A percentile compares a stretch with the other conserved stretches of the same genome.
Conservation (phyloP, 352 stramenopile genomes). For the Pythium apleroticum region DNA sequence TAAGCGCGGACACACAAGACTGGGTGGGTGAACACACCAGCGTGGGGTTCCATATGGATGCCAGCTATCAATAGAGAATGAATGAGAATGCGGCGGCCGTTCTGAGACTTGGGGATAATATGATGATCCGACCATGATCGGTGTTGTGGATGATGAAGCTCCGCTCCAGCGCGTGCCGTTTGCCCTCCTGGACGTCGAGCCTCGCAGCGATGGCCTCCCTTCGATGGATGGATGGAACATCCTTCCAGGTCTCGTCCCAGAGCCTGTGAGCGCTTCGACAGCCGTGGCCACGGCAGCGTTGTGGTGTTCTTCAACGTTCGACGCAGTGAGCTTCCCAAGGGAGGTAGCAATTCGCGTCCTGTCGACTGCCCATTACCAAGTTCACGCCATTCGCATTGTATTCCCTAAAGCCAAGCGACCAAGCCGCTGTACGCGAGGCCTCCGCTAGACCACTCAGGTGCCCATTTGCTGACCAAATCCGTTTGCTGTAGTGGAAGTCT, state of each 20-base stretch:
- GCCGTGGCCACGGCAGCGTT: background rate
- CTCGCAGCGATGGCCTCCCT: background rate
- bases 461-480: background rate
- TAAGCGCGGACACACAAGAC: slow-evolving; percentile 22
- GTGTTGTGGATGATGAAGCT: background rate
- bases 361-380: slow-evolving; percentile 17
- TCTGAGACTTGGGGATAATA: background rate
- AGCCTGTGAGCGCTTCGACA: too few relatives aligned
- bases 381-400: slow-evolving; percentile 8
- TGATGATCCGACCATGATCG: background rate
- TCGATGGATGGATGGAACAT: background rate
- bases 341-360: slow-evolving; percentile 39
- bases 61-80: slow-evolving; percentile 7
- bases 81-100: background rate
- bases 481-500: background rate
- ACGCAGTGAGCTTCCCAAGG: slow-evolving; percentile 8
- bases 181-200: background rate
- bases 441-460: too few relatives aligned
- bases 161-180: slow-evolving; percentile 7
- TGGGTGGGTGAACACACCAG: background rate
- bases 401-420: slow-evolving; percentile 16
- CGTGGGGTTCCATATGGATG: background rate
- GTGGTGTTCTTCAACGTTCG: background rate
- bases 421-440: slow-evolving; percentile 12
- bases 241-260: background rate